Base-by-base conservation (phyloP, 2,329 filamentous ascomycete species). In the Stemphylium beticola region DNA sequence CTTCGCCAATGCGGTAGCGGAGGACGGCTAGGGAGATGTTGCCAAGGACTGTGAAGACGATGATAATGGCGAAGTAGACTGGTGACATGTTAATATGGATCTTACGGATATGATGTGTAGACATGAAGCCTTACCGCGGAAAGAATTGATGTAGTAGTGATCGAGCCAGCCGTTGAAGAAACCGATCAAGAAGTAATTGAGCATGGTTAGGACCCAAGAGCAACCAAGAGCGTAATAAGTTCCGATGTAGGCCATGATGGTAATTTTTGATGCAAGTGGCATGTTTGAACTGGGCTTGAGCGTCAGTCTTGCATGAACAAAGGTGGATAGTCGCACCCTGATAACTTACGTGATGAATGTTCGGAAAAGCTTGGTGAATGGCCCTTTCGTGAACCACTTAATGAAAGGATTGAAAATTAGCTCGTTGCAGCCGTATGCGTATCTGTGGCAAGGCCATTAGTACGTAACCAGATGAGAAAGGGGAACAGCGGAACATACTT, bases 81-180 rank as follows among this genome's bases (percentile, higher is more conserved):
- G 22, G 22, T 17, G 10, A 0, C 2, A 2, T 32, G 26, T 53
- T 44, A 53, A 40, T 12, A 15, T 31, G 8, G 11, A 15, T n/a
- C 15, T 32, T 3, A 5, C 12, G 8, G n/a, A 14, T n/a, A 20
- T 10, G 33, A 18, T 33, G 7, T 4, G 15, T n/a, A 14, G 4
- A 18, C 24, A 6, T 2, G 15, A 32, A 24, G 6, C 45, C 52
- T 31, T 51, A 46, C 52, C 52, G 83, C 83, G 87, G 85, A 71
- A 92, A 17, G 85, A 89, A 76, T 91, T 87, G 64, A 91, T 80
- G 72, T 92, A 92, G 81, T 90, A 92, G 75, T 91, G 88, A 75
- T 93, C 90, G 17, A 93, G 82, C 71, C 87, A 88, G 31, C 87
- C 87, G 65, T 87, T 86, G 76, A 83, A 89, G 85, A 87, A 90